Evolutionary conservation across 164 flowering plant genomes (phyloP), one percentile per base, ranked within the genome.

Genomic region (Vitis amurensis): DNA sequence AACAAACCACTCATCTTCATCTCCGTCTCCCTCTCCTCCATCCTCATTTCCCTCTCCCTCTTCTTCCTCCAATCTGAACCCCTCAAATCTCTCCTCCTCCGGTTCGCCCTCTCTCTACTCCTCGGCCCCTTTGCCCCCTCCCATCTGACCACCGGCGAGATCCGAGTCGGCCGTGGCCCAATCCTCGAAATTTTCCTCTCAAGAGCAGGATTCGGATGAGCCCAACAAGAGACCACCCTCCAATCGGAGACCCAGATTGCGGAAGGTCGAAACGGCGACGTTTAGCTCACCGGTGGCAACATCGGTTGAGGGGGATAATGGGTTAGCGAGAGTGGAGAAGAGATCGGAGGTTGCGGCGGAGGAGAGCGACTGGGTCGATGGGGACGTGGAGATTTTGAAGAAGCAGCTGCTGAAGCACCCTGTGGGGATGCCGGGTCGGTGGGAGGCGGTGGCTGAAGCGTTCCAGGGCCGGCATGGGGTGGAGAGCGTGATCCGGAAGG

Each of bases 91-190:
- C 57, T 93, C 67, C 69, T 88, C 73, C 8, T 91, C 29, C 93
- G 98, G 99, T 9, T 88, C 69, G 80, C 97, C 9, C 48, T 91
- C 44, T 91, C 99, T 66, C 77, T 96, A 64, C 72, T 89, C 50
- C n/a, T 91, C 60, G 98, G 95, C 47, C 98, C 99, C 29, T 86
- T 93, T 65, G 97, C 98, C n/a, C 99, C 99, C 0, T n/a, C 71
- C 52, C 79, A 88, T 61, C 17, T 86, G 77, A 96, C 99, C 68
- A 97, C 82, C 47, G 99, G 99, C 17, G 86, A 89, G 67, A 74
- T 88, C 50, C 79, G 90, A 12, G 99, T 96, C 66, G 99, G 99
- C 48, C 76, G 68, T 1, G 99, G 99, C 63, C 83, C 84, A 7
- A 64, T 78, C 58, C 58, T 95, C 19, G 66, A 79, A 23, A 13